Percentiles rank a stretch among this genome's conserved stretches.
Conservation (phyloP, 2,329 filamentous ascomycete species). For the Exophiala sp. region DNA sequence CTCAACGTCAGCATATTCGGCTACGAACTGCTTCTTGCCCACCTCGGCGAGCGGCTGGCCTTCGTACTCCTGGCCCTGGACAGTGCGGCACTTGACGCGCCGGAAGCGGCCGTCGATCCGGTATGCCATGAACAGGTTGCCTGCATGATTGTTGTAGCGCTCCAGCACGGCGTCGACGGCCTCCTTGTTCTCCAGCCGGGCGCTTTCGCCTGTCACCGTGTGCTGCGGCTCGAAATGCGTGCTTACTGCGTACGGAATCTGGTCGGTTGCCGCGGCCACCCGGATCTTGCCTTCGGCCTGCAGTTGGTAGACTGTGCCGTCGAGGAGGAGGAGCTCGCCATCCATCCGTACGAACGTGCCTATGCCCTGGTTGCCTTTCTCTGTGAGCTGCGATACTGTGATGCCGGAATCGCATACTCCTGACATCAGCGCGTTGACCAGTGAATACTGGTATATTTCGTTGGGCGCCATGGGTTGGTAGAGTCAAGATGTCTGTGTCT, state of each 20-base stretch:
- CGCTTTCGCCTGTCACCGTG: conserved; percentile 13
- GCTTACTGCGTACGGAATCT: conserved; percentile 38
- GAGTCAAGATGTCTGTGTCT: background rate
- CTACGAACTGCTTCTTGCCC: conserved; percentile 38
- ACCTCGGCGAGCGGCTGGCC: conserved; percentile 33
- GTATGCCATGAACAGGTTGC: conserved; percentile 32
- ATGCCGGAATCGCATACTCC: conserved; percentile 45
- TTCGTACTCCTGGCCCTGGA: conserved; percentile 31
- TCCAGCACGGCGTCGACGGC: conserved; percentile 26
- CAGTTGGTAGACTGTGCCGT: conserved; percentile 40
- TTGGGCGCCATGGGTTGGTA: conserved; percentile 33
- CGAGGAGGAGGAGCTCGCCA: conserved; percentile 42
- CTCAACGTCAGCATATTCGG: conserved; percentile 34
- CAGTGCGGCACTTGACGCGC: conserved; percentile 30
- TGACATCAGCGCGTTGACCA: conserved; percentile 43
- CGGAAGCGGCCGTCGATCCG: conserved; percentile 29
- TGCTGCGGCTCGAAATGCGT: conserved; percentile 32
- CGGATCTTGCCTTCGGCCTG: conserved; percentile 35
- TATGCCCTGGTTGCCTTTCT: conserved; percentile 47
- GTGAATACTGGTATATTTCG: conserved; percentile 42
- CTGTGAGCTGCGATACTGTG: conserved; percentile 41
- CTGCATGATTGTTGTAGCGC: conserved; percentile 22
- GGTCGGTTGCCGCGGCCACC: conserved; percentile 32
- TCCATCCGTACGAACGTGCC: conserved; percentile 44
- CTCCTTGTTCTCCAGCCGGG: conserved; percentile 26